These are phyloP conservation scores for Apiospora malaysiana DNA, from an alignment of 2,329 filamentous ascomycete genomes.

Conservation along the genomic window DNA sequence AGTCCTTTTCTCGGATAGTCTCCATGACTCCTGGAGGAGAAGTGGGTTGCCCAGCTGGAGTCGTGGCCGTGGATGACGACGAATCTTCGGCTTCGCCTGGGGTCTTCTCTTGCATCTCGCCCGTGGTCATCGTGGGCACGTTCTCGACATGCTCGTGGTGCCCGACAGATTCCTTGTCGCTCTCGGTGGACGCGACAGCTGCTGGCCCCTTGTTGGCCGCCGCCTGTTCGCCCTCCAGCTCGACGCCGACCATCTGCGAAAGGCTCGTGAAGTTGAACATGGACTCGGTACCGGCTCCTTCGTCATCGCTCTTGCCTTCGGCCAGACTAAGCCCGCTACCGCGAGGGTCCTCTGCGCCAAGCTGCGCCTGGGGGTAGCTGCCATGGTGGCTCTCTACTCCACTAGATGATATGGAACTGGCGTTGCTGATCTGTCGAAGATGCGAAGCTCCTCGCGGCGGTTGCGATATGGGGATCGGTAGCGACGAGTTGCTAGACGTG, in stretches of 20 bases:
- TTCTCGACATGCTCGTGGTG: slow-evolving; percentile 44
- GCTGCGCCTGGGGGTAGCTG: slow-evolving; percentile 50
- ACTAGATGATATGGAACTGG: slow-evolving; percentile 83
- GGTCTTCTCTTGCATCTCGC: slow-evolving; percentile 30
- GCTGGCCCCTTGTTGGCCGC: slow-evolving; percentile 26
- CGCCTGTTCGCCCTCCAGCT: slow-evolving; percentile 53
- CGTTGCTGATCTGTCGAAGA: slow-evolving; percentile 83
- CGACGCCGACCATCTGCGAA: slow-evolving; percentile 79
- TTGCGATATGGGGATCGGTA: slow-evolving; percentile 52
- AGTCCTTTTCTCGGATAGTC: slow-evolving; percentile 23
- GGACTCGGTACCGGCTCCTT: slow-evolving; percentile 67
- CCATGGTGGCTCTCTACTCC: slow-evolving; percentile 68
- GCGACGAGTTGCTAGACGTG: slow-evolving; percentile 44
- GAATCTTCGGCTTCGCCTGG: not conserved
- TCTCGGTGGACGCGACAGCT: slow-evolving; percentile 34
- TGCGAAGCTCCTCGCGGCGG: slow-evolving; percentile 69
- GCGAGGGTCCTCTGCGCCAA: slow-evolving; percentile 50
- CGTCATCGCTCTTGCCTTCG: slow-evolving; percentile 53
- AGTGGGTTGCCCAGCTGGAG: not conserved
- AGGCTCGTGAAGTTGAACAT: slow-evolving; percentile 93
- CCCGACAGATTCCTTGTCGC: slow-evolving; percentile 35
- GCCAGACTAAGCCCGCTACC: slow-evolving; percentile 61
- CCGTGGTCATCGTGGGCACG: slow-evolving; percentile 28
- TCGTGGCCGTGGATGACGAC: not conserved
- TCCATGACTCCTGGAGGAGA: slow-evolving; percentile 19